These are phyloP conservation scores for Aspergillus homomorphus DNA, from an alignment of 495 filamentous ascomycete genomes.

Conservation along the genomic window DNA sequence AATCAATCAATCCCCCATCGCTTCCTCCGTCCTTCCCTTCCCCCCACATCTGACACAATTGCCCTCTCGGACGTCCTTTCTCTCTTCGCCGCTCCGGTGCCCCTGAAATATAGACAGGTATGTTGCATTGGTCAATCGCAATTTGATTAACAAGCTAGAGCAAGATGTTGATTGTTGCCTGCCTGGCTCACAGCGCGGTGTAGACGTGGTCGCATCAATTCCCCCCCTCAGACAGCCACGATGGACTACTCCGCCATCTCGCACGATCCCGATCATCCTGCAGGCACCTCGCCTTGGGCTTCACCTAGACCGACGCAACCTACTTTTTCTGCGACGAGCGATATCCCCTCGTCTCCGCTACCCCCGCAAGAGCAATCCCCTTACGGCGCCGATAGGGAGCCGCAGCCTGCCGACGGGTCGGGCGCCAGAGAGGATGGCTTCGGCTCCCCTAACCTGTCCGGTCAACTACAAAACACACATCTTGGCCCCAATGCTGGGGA, in stretches of 20 bases:
- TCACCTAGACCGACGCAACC: conserved; percentile 64
- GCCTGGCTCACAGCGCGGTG: conserved; percentile 12
- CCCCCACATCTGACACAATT: conserved; percentile 9
- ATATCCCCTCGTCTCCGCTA: conserved; percentile 57
- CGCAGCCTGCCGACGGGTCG: conserved; percentile 23
- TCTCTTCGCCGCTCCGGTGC: neutral
- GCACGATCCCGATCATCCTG: conserved; percentile 67
- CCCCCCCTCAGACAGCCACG: conserved; percentile 11
- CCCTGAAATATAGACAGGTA: conserved; percentile 9
- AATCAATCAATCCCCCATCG: conserved; percentile 7
- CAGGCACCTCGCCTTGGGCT: conserved; percentile 74
- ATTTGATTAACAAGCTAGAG: neutral
- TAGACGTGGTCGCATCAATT: conserved; percentile 22
- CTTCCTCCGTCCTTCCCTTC: neutral
- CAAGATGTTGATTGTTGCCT: conserved; percentile 9
- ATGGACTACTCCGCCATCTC: conserved; percentile 88
- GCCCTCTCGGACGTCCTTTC: neutral
- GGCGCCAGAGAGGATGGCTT: conserved; percentile 13
- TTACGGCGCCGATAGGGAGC: conserved; percentile 33
- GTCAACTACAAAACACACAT: conserved; percentile 43
- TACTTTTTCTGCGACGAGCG: conserved; percentile 49
- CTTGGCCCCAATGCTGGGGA: conserved; percentile 39
- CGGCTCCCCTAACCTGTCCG: conserved; percentile 41
- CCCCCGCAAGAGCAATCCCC: conserved; percentile 41
- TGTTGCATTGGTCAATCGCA: neutral